Base-by-base conservation (phyloP, 352 stramenopile species). In the Phytophthora sp. region DNA sequence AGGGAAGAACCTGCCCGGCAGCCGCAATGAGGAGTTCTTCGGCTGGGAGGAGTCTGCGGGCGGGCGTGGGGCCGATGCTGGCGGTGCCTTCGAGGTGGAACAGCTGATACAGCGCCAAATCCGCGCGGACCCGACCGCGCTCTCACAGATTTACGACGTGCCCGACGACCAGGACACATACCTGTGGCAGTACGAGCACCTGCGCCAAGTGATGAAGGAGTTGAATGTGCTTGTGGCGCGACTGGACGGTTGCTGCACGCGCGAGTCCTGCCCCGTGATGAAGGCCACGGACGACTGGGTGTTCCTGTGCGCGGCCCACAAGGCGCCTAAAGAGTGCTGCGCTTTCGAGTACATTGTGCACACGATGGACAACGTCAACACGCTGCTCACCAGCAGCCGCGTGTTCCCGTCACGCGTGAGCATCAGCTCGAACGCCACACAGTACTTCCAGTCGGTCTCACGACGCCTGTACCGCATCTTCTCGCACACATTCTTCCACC, bases 321-420 rank as follows among this genome's bases (percentile, higher is more conserved):
- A 94, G 63, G 67, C 80, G 26, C 86, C 86, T 7, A 88, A 88
- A 44, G 86, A 94, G 63, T 94, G 86, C 67, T 94, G 86, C 53
- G 86, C 86, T 39, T 94, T 94, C 65, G 86, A 94, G 69, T 94
- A 94, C 76, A 91, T 92, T 27, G 60, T 91, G 23, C 86, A 94
- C 77, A 94, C 86, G 11, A 89, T 94, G 78, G 86, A 94, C 82
- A 94, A 92, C 63, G 86, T 91, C 66, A 92, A 92, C 68, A 88
- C 85, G 63, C 69, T 94, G 68, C 78, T 94, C 64, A 91, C 86
- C 6, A 92, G 80, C 69, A 91, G 77, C 38, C 86, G 86, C 66
- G 82, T 94, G 9, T 94, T 94, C 55, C 86, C 86, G 9, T 91
- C 82, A 42, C 83, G 86, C 21, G 82, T 92, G 23, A 84, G 80